A percentile compares a stretch with the other conserved stretches of the same genome.
Evolutionary conservation across 2,329 filamentous ascomycete species (phyloP).

Genomic region (Peltaster fructicola): DNA sequence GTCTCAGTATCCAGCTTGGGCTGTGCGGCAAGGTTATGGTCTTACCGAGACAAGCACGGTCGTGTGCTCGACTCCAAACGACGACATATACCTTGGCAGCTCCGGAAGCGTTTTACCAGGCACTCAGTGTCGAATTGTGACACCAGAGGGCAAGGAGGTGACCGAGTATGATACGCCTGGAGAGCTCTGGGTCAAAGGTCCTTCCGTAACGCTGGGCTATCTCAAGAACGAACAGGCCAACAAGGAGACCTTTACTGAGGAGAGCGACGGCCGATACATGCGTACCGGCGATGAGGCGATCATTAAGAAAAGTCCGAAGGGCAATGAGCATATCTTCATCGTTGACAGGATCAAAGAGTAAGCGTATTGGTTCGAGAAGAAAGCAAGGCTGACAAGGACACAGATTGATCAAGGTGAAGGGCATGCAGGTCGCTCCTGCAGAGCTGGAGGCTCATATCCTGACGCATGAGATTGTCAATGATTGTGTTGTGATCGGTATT

Average conservation of each 20-base stretch:
- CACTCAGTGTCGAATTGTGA: constrained; percentile 47
- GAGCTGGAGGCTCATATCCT: constrained; percentile 70
- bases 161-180: constrained; percentile 55
- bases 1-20: constrained; percentile 45
- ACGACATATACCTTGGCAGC: constrained; percentile 54
- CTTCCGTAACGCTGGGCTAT: constrained; percentile 65
- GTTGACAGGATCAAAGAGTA: constrained; percentile 62
- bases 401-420: constrained; percentile 32
- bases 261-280: constrained; percentile 44
- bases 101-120: constrained; percentile 54
- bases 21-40: constrained; percentile 46
- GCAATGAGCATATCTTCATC: constrained; percentile 67
- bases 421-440: constrained; percentile 66
- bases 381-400: constrained; percentile 1
- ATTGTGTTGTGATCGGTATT: constrained; percentile 62
- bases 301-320: constrained; percentile 42
- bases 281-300: constrained; percentile 73
- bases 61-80: constrained; percentile 39
- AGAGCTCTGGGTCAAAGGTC: constrained; percentile 63
- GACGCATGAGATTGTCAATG: constrained; percentile 54
- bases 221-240: constrained; percentile 74
- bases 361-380: background rate
- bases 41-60: constrained; percentile 65
- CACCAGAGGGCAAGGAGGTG: constrained; percentile 51
- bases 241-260: constrained; percentile 47